Evolutionary conservation across 441 rosid species (phyloP), one percentile per base, ranked within the genome.

Genomic region (Flueggea neowawraea): DNA sequence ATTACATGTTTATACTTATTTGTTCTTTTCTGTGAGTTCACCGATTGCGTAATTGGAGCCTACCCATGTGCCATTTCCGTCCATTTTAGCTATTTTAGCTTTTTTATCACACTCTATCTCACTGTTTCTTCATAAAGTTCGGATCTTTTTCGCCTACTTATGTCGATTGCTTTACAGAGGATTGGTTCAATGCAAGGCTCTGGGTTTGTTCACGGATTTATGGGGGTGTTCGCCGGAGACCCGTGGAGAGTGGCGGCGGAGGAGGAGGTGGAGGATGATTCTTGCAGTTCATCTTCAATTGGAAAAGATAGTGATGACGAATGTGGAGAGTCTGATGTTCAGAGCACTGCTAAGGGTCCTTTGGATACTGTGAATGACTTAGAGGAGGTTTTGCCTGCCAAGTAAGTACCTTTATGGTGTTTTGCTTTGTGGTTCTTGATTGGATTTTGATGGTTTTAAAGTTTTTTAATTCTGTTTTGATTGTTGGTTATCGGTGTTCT

Each of bases 351-450:
- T 59, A 79, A 77, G 50, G 84, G 79, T 28, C 76, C 82, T 6
- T 64, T 81, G 62, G 81, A 75, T 45, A 66, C 69, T 48, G 60
- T 81, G 73, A 69, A 68, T 41, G 70, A 53, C 57, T 62, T 84
- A 62, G 77, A 81, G 70, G 81, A 75, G 57, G 78, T 68, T 60
- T 70, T 79, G 67, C 89, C 84, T 3, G 47, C 69, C 65, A 81
- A 72, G 89, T 81, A 65, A 68, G 64, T 50, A 4, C 52, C 44
- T 58, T 22, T 56, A 36, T 6, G 10, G 15, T 1, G 9, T 69
- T 58, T 36, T 48, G 8, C 15, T 55, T 54, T 16, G 3, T 49
- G 14, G 63, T 57, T 49, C 14, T 74, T 22, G 57, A 3, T 16
- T 45, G 16, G 49, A 16, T 6, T 13, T 52, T 31, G 52, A 52